Conservation (phyloP, 768 basidiomycete genomes). For the Agrocybe pediades region DNA sequence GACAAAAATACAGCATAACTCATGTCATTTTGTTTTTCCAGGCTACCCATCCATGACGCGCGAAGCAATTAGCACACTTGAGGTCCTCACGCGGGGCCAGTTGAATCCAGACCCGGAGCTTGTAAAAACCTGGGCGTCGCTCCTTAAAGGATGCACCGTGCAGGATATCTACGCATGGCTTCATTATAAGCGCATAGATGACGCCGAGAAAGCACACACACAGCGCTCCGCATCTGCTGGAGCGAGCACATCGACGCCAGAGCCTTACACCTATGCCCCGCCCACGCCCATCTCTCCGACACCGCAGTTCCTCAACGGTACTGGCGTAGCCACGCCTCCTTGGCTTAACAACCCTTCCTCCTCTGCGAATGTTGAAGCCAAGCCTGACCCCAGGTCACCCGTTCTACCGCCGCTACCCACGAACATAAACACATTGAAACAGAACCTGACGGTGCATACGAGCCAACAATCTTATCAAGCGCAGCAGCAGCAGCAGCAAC, state of each 20-base stretch:
- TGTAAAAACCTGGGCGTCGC: slow-evolving; percentile 32
- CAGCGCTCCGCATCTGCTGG: too few relatives aligned
- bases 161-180: slow-evolving; percentile 7
- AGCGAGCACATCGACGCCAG: slow-evolving; percentile 17
- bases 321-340: neutral
- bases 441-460: too few relatives aligned
- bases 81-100: slow-evolving; percentile 19
- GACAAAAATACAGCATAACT: neutral
- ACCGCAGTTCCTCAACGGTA: neutral
- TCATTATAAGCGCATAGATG: neutral
- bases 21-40: neutral
- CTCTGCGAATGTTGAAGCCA: neutral
- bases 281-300: slow-evolving; percentile 3
- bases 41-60: slow-evolving; percentile 22
- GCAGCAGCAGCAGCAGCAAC: slow-evolving; percentile 2
- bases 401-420: slow-evolving; percentile 1
- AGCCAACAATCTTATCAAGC: neutral
- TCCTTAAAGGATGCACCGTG: slow-evolving; percentile 16
- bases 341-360: too few relatives aligned
- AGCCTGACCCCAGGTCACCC: slow-evolving; percentile 1
- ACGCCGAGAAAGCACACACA: too few relatives aligned
- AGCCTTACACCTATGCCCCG: slow-evolving; percentile 5
- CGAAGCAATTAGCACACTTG: slow-evolving; percentile 22
- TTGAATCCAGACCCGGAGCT: slow-evolving; percentile 24
- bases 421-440: neutral